Conservation (phyloP, 441 rosid genomes). For the Erodium texanum region DNA sequence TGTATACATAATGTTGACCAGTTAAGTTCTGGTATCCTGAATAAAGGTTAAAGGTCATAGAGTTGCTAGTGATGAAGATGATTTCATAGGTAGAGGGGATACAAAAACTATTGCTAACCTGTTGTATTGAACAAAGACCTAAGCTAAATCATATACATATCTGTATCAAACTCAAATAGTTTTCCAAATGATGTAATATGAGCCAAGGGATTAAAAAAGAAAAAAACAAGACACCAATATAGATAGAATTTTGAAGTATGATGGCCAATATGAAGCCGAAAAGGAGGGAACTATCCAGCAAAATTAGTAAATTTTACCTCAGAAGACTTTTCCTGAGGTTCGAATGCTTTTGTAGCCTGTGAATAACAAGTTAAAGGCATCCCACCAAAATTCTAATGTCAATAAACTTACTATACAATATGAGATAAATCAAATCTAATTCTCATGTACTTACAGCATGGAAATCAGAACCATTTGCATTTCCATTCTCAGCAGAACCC, state of each 20-base stretch:
- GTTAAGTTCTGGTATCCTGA: background rate
- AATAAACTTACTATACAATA: background rate
- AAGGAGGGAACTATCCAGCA: background rate
- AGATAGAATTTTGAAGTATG: background rate
- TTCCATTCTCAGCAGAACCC: conserved; percentile 42
- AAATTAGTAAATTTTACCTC: conserved; percentile 36
- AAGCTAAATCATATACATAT: background rate
- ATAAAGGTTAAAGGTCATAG: background rate
- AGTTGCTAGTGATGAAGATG: background rate
- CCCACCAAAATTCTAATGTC: conserved; percentile 4
- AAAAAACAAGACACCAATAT: background rate
- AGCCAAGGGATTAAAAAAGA: background rate
- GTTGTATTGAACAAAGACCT: background rate
- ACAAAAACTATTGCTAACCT: background rate
- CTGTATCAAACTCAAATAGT: background rate
- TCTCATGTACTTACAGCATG: conserved; percentile 34
- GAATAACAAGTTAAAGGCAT: conserved; percentile 20
- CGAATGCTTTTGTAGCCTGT: conserved; percentile 43
- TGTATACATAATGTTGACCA: background rate
- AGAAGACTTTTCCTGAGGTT: conserved; percentile 38
- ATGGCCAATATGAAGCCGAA: conserved; percentile 7
- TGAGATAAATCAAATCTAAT: background rate
- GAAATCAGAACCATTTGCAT: conserved; percentile 42
- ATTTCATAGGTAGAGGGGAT: background rate
- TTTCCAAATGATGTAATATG: background rate